phyloP scores from a whole-genome alignment of 140 eudicot species.

The Anethum foeniculum region DNA sequence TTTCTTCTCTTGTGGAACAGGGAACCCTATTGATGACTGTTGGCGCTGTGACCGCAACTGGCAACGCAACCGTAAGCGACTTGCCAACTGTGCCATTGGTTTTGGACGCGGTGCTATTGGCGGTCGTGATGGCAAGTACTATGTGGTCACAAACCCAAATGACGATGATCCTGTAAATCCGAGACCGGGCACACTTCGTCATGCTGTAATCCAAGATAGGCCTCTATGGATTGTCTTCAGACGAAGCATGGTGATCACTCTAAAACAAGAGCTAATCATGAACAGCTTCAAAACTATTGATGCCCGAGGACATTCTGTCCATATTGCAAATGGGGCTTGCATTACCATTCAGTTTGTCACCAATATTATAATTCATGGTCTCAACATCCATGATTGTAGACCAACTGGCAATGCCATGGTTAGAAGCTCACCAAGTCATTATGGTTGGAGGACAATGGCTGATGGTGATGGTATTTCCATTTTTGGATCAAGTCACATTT shows the following conservation, averaged over 20 bases:
- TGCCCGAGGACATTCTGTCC: conserved; percentile 63
- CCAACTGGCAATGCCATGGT: conserved; percentile 62
- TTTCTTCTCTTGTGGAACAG: conserved; percentile 57
- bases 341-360: conserved; percentile 51
- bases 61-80: conserved; percentile 44
- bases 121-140: conserved; percentile 53
- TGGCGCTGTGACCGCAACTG: conserved; percentile 64
- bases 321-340: conserved; percentile 60
- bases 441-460: conserved; percentile 50
- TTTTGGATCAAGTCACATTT: conserved; percentile 50
- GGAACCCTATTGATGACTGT: conserved; percentile 65
- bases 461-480: conserved; percentile 60
- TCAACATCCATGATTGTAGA: conserved; percentile 53
- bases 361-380: conserved; percentile 53
- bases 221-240: conserved; percentile 63
- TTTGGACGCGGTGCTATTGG: conserved; percentile 62
- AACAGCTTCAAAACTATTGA: conserved; percentile 70
- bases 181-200: conserved; percentile 56
- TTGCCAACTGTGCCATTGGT: conserved; percentile 62
- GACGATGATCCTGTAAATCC: conserved; percentile 54
- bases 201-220: conserved; percentile 55
- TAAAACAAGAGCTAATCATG: conserved; percentile 62
- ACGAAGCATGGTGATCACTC: conserved; percentile 53
- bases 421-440: conserved; percentile 52
- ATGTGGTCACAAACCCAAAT: conserved; percentile 45